phyloP scores from a whole-genome alignment of 805 yeast species.

The Kurtzmaniella fragi region DNA sequence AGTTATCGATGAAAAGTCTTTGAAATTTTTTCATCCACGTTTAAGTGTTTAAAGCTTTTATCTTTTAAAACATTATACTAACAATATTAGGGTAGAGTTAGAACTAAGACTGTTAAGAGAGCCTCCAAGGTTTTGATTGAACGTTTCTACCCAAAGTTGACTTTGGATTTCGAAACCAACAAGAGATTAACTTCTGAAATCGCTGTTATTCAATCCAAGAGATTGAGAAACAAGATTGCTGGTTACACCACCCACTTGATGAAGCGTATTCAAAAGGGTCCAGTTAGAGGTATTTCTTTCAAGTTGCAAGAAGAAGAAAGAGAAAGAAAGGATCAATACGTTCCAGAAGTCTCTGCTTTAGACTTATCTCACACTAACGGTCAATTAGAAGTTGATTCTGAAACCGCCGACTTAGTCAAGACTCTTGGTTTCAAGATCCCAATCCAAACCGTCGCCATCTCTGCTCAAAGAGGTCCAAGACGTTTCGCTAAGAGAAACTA shows the following conservation, averaged over 20 bases:
- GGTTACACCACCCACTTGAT: conserved; percentile 99
- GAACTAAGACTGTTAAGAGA: conserved; percentile 99
- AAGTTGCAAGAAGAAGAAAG: conserved; percentile 99
- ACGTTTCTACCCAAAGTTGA: conserved; percentile 99
- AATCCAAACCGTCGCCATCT: conserved; percentile 77
- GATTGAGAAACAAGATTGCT: conserved; percentile 99
- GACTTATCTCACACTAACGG: conserved; percentile 95
- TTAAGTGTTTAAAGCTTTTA: too few species aligned
- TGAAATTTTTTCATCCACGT: too few species aligned
- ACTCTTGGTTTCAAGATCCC: conserved; percentile 87
- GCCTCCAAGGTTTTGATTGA: conserved; percentile 99
- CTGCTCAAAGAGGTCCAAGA: conserved; percentile 86
- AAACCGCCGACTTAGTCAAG: conserved; percentile 93
- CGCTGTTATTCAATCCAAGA: conserved; percentile 98
- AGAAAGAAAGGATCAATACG: conserved; percentile 99
- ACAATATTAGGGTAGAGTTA: conserved; percentile 91
- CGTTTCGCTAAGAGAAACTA: conserved; percentile 90
- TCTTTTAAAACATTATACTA: conserved; percentile 11
- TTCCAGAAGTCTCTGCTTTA: conserved; percentile 99
- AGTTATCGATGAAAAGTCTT: too few species aligned
- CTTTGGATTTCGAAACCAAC: conserved; percentile 99
- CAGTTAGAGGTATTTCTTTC: conserved; percentile 99
- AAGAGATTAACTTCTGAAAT: conserved; percentile 98
- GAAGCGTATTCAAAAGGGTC: conserved; percentile 99
- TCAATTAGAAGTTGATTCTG: conserved; percentile 94